phyloP scores from a whole-genome alignment of 176 grass and related monocot species.

The Raddia guianensis region DNA sequence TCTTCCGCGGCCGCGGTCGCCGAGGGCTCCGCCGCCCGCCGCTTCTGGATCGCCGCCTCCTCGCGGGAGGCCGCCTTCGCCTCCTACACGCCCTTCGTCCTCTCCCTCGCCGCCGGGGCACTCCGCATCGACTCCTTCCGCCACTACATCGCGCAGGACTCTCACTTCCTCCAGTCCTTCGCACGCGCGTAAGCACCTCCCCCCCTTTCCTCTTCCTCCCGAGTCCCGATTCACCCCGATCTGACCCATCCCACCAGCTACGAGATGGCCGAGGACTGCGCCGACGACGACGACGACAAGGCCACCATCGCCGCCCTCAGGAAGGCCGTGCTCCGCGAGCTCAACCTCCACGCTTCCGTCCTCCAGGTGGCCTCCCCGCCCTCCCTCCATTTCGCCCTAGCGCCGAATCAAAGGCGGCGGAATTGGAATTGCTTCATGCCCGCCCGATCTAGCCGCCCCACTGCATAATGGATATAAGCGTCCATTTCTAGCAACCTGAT shows the following conservation, averaged over 20 bases:
- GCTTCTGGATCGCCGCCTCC: conserved; percentile 78
- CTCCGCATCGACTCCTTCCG: conserved; percentile 70
- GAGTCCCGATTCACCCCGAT: conserved; percentile 17
- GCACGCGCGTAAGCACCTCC: conserved; percentile 62
- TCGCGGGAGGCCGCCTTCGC: conserved; percentile 78
- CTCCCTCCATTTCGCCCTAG: neutral
- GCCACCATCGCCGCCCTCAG: conserved; percentile 62
- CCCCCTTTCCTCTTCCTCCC: neutral
- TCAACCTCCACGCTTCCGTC: conserved; percentile 72
- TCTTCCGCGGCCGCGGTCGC: conserved; percentile 50
- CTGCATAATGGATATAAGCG: conserved; percentile 24
- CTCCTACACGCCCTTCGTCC: conserved; percentile 72
- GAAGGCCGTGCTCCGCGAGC: conserved; percentile 59
- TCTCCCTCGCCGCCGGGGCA: conserved; percentile 73
- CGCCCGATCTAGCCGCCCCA: neutral
- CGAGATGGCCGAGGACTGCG: conserved; percentile 87
- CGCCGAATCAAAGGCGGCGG: neutral
- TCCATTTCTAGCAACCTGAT: conserved; percentile 20
- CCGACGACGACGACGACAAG: conserved; percentile 92
- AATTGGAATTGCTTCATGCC: neutral
- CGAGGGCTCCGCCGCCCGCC: conserved; percentile 71
- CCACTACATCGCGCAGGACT: conserved; percentile 80
- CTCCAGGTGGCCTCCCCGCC: conserved; percentile 48
- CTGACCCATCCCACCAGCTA: conserved; percentile 56
- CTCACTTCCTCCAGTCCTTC: conserved; percentile 83